phyloP scores from a whole-genome alignment of 345 rosid species.

The Physaria fendleri region DNA sequence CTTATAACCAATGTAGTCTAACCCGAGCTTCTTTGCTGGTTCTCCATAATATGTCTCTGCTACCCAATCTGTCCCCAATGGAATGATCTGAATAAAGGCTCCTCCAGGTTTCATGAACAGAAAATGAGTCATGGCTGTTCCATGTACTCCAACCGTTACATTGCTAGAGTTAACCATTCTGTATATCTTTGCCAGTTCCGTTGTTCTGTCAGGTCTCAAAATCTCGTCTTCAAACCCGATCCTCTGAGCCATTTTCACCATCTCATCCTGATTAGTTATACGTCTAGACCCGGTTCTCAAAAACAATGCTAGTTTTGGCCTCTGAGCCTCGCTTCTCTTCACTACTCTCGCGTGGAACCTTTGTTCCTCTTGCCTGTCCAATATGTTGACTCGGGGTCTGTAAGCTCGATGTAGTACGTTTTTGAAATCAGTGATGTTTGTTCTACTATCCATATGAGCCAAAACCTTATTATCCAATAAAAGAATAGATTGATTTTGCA shows the following conservation, averaged over 20 bases:
- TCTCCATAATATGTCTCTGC: constrained; percentile 75
- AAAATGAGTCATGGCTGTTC: constrained; percentile 91
- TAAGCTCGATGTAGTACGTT: constrained; percentile 57
- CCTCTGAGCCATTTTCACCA: constrained; percentile 56
- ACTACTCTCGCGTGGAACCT: constrained; percentile 7
- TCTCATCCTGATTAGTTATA: constrained; percentile 47
- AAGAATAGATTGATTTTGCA: constrained; percentile 29
- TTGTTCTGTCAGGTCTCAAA: constrained; percentile 47
- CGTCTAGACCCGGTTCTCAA: constrained; percentile 63
- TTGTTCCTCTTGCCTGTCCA: constrained; percentile 35
- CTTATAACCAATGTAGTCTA: constrained; percentile 56
- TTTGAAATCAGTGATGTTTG: constrained; percentile 52
- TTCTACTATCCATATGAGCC: too few species aligned
- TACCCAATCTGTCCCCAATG: constrained; percentile 84
- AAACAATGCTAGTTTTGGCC: constrained; percentile 58
- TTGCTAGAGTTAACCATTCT: constrained; percentile 55
- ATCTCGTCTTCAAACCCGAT: constrained; percentile 61
- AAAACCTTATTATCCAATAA: too few species aligned
- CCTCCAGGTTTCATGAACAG: constrained; percentile 67
- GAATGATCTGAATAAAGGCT: constrained; percentile 64
- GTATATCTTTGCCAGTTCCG: constrained; percentile 69
- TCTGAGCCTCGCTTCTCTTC: constrained; percentile 16
- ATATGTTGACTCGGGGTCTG: constrained; percentile 39
- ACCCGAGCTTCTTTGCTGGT: constrained; percentile 66
- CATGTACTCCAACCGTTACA: constrained; percentile 84